A percentile compares a stretch with the other conserved stretches of the same genome.
Evolutionary conservation across 805 yeast genomes (phyloP).

Genomic region (Debaryomyces castellii): DNA sequence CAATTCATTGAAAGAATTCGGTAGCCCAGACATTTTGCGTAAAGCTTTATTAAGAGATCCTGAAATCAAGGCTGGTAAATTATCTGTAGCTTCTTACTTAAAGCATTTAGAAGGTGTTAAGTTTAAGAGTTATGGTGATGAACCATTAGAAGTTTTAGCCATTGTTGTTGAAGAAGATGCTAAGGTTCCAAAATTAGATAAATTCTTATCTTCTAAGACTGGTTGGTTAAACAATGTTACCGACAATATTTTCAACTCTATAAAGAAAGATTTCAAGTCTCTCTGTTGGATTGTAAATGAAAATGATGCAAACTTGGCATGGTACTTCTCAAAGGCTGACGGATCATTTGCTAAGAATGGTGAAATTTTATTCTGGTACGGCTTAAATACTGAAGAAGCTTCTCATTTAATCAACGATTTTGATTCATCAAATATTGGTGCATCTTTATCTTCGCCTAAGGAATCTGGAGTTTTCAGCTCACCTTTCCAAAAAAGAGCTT

Average conservation of each 20-base stretch:
- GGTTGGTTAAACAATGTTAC: slow-evolving; percentile 98
- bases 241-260: slow-evolving; percentile 85
- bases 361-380: slow-evolving; percentile 92
- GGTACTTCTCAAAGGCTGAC: slow-evolving; percentile 91
- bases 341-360: slow-evolving; percentile 93
- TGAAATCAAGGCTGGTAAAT: slow-evolving; percentile 65
- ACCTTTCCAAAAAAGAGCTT: slow-evolving; percentile 51
- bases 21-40: slow-evolving; percentile 74
- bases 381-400: slow-evolving; percentile 66
- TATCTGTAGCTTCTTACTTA: slow-evolving; percentile 79
- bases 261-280: slow-evolving; percentile 68
- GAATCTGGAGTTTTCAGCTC: slow-evolving; percentile 49
- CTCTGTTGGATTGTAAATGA: slow-evolving; percentile 90
- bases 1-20: slow-evolving; percentile 66
- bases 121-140: slow-evolving; percentile 89
- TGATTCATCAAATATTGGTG: slow-evolving; percentile 33
- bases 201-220: slow-evolving; percentile 79
- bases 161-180: slow-evolving; percentile 58
- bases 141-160: slow-evolving; percentile 91
- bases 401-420: slow-evolving; percentile 59
- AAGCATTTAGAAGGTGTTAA: slow-evolving; percentile 59
- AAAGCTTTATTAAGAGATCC: slow-evolving; percentile 74
- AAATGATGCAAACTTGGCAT: slow-evolving; percentile 84
- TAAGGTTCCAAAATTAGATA: slow-evolving; percentile 68
- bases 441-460: slow-evolving; percentile 36